phyloP scores from a whole-genome alignment of 139 green algal genomes.

The Edaphochlamys debaryana region DNA sequence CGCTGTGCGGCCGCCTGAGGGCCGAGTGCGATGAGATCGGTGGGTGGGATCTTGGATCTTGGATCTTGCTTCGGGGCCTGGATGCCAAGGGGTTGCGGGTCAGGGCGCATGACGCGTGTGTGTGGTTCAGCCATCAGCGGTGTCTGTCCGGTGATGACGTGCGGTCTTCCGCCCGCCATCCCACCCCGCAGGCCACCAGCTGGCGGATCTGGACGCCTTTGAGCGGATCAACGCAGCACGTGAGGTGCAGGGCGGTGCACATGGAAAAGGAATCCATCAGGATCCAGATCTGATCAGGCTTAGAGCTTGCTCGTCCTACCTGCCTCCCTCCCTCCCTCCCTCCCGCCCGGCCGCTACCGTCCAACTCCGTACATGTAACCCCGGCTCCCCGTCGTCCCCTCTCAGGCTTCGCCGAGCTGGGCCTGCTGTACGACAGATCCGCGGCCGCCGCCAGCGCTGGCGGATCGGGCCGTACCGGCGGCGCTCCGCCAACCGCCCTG shows the following conservation, averaged over 20 bases:
- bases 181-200: not conserved
- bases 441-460: too few relatives aligned
- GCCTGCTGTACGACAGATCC: not conserved
- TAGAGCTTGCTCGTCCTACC: too few relatives aligned
- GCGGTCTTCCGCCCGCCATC: not conserved
- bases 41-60: not conserved
- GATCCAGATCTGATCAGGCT: too few relatives aligned
- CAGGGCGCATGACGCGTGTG: not conserved
- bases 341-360: too few relatives aligned
- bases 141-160: too few relatives aligned
- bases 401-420: not conserved
- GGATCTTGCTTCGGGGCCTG: not conserved
- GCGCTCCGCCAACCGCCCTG: too few relatives aligned
- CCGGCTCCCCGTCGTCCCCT: too few relatives aligned
- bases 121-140: not conserved
- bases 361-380: too few relatives aligned
- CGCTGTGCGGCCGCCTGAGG: not conserved
- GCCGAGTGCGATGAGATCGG: slow-evolving; percentile 18
- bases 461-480: too few relatives aligned
- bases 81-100: not conserved
- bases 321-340: too few relatives aligned
- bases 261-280: too few relatives aligned
- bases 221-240: slow-evolving; percentile 26
- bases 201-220: slow-evolving; percentile 29
- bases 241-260: too few relatives aligned